A percentile compares a stretch with the other conserved stretches of the same genome.
phyloP scores from a whole-genome alignment of 1,139 yeast genomes.

The Sugiyamaella novakii region DNA sequence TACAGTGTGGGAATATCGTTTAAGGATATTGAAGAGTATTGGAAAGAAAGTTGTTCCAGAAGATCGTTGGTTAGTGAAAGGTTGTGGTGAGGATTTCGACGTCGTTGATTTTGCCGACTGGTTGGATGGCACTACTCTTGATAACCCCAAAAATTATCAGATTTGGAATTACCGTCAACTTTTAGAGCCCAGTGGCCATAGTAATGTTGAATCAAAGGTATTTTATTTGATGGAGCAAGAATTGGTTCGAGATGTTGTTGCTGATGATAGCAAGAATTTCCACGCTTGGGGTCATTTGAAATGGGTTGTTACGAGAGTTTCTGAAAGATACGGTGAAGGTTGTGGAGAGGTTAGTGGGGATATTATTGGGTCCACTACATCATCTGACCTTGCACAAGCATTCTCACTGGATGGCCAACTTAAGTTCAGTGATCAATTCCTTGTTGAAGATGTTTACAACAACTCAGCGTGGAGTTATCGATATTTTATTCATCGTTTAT shows the following conservation, averaged over 20 bases:
- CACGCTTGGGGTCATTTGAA: constrained; percentile 94
- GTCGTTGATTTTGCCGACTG: constrained; percentile 51
- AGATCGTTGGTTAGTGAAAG: constrained; percentile 30
- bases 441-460: constrained; percentile 71
- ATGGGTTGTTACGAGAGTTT: constrained; percentile 50
- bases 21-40: constrained; percentile 50
- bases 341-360: not conserved
- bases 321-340: constrained; percentile 7
- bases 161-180: constrained; percentile 88
- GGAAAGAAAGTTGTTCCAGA: constrained; percentile 41
- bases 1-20: constrained; percentile 83
- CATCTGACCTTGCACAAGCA: constrained; percentile 42
- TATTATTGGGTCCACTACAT: not conserved
- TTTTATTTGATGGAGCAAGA: constrained; percentile 61
- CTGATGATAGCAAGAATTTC: constrained; percentile 83
- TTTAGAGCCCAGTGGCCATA: constrained; percentile 24
- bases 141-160: constrained; percentile 88
- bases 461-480: constrained; percentile 96
- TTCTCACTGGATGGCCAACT: constrained; percentile 49
- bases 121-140: constrained; percentile 75
- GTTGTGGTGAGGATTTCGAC: constrained; percentile 38
- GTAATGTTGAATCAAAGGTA: constrained; percentile 17
- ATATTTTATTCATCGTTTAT: constrained; percentile 51
- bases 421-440: constrained; percentile 52
- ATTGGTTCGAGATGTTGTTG: constrained; percentile 64